Evolutionary conservation across 805 yeast species (phyloP).

Genomic region (Candida xiaguanensis): DNA sequence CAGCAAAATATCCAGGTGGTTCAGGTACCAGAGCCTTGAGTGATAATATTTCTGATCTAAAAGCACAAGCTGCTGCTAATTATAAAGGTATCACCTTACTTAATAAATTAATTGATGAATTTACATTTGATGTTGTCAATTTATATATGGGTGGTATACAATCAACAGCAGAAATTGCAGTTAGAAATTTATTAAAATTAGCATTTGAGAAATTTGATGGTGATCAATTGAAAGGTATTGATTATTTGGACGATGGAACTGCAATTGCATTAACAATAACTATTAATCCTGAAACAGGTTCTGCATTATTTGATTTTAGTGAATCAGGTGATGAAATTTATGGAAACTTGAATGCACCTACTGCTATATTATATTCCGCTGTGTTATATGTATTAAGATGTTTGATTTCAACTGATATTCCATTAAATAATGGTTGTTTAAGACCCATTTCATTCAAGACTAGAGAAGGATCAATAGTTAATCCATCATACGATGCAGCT

Average conservation of each 20-base stretch:
- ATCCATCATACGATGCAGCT: constrained; percentile 83
- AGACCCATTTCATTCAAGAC: constrained; percentile 64
- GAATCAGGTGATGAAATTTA: constrained; percentile 87
- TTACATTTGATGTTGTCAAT: constrained; percentile 41
- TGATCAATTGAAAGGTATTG: constrained; percentile 47
- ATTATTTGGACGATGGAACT: constrained; percentile 81
- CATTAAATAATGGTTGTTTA: constrained; percentile 90
- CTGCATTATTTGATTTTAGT: constrained; percentile 74
- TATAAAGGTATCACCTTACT: constrained; percentile 76
- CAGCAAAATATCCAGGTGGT: constrained; percentile 80
- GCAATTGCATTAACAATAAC: constrained; percentile 53
- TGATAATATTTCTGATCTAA: constrained; percentile 69
- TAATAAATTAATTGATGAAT: constrained; percentile 57
- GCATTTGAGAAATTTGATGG: constrained; percentile 40
- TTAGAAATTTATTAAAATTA: constrained; percentile 26
- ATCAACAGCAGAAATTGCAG: constrained; percentile 31
- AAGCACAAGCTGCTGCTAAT: constrained; percentile 72
- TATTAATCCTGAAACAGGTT: constrained; percentile 45
- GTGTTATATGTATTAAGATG: constrained; percentile 83
- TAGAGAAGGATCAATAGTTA: constrained; percentile 40
- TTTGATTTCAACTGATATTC: constrained; percentile 81
- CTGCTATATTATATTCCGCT: constrained; percentile 85
- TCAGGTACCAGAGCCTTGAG: constrained; percentile 82
- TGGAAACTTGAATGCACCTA: constrained; percentile 91
- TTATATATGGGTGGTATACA: constrained; percentile 37